Evolutionary conservation across 495 filamentous ascomycete genomes (phyloP), one percentile per base, ranked within the genome.

Genomic region (Stereocaulon alpinum): DNA sequence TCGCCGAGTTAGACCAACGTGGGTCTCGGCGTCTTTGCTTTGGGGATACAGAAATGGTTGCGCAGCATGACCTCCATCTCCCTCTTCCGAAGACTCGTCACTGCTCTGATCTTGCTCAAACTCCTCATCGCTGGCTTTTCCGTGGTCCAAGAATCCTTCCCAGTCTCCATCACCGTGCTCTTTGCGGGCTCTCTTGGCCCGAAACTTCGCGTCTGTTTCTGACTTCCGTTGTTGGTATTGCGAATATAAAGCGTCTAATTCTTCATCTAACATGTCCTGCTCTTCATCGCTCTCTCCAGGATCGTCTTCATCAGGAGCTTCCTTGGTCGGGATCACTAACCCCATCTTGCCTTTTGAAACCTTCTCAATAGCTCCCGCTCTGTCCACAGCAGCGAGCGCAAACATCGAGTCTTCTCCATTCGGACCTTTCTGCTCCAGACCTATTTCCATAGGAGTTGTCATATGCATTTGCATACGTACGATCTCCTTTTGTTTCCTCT

Each of bases 401-500:
- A 99, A 99, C 71, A 95, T 92, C 4, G 83, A 77, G 47, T 88
- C 87, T 18, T 85, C 82, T 7, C 89, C 91, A 40, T 76, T 72
- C 1, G 86, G 84, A 14, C 88, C 88, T n/a, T 78, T 73, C 69
- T 95, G 89, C 68, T 96, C 92, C 75, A 93, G 85, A 63, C 93
- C 93, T 63, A 98, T 94, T 61, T 98, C 94, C 77, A 88, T 91
- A 17, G 93, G 92, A 1, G 89, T 86, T 17, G 84, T 89, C 94
- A 98, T 97, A 71, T 96, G 82, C 76, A 98, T 82, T 72, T 98
- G 94, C 86, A 97, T 83, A 49, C 93, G 86, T 24, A 62, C 55
- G 40, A 60, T 68, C 41, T 64, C 64, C 55, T 62, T 69, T 60
- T 60, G 67, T 59, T 60, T 62, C 18, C 48, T 65, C 55, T 65